Evolutionary conservation across 2,329 filamentous ascomycete genomes (phyloP).

Genomic region (Aaosphaeria arxii): DNA sequence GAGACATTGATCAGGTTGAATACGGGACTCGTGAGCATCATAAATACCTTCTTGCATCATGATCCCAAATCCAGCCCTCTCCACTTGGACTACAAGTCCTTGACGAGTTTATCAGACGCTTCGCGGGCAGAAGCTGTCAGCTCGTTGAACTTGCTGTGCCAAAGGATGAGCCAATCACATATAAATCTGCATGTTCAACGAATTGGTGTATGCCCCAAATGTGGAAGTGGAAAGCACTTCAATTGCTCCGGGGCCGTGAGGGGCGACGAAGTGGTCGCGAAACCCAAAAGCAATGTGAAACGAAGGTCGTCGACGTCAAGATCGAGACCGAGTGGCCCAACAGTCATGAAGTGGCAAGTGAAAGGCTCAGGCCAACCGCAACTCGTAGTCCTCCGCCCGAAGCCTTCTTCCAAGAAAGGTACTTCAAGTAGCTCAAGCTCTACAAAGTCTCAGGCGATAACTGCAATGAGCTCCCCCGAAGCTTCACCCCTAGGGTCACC

Average conservation of each 20-base stretch:
- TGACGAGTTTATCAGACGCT: conserved; percentile 45
- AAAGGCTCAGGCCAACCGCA: conserved; percentile 32
- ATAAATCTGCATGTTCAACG: conserved; percentile 22
- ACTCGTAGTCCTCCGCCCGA: conserved; percentile 36
- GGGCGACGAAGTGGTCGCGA: conserved; percentile 1
- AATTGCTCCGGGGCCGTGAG: conserved; percentile 11
- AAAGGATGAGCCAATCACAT: conserved; percentile 37
- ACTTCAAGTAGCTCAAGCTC: conserved; percentile 15
- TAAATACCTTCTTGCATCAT: conserved; percentile 41
- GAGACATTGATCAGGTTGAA: conserved; percentile 47
- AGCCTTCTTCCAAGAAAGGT: conserved; percentile 19
- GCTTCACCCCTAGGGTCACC: conserved; percentile 6
- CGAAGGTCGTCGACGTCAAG: conserved; percentile 6
- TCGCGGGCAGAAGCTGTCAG: conserved; percentile 45
- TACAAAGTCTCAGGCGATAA: conserved; percentile 17
- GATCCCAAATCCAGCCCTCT: conserved; percentile 29
- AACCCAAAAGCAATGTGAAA: neutral
- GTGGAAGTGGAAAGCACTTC: conserved; percentile 22
- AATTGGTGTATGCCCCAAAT: conserved; percentile 16
- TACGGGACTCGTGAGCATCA: conserved; percentile 46
- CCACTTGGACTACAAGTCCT: conserved; percentile 42
- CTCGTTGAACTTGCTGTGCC: conserved; percentile 40
- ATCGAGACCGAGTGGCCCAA: conserved; percentile 20
- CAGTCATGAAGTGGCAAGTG: conserved; percentile 28
- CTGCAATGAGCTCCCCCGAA: conserved; percentile 16